phyloP scores from a whole-genome alignment of 768 basidiomycete species.

The Dioszegia crocea region DNA sequence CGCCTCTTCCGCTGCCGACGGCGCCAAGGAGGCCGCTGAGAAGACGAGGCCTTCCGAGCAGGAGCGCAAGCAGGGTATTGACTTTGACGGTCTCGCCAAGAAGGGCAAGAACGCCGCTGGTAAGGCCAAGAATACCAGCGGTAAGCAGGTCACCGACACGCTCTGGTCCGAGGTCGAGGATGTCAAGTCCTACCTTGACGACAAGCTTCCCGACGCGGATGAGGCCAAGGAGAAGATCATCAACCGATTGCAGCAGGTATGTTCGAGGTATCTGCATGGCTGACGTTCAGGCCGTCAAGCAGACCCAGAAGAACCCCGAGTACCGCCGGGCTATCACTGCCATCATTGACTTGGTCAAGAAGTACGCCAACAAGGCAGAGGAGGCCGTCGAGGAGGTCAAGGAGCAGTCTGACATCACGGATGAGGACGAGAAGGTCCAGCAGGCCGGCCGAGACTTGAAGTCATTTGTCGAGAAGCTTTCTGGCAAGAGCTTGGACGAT shows the following conservation, averaged over 20 bases:
- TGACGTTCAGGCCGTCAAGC: slow-evolving; percentile 34
- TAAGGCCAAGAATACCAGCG: slow-evolving; percentile 34
- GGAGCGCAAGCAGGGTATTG: slow-evolving; percentile 48
- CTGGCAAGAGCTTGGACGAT: slow-evolving; percentile 49
- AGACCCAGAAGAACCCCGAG: slow-evolving; percentile 48
- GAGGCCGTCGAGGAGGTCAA: slow-evolving; percentile 45
- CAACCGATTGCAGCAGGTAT: slow-evolving; percentile 46
- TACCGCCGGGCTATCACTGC: slow-evolving; percentile 50
- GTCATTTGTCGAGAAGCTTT: slow-evolving; percentile 49
- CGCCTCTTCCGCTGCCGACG: slow-evolving; percentile 47
- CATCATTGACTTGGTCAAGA: slow-evolving; percentile 49
- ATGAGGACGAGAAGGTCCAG: slow-evolving; percentile 49
- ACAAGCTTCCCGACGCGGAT: slow-evolving; percentile 49
- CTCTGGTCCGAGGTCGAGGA: slow-evolving; percentile 38
- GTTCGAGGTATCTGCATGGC: background rate
- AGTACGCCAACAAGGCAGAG: slow-evolving; percentile 50
- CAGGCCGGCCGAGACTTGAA: slow-evolving; percentile 50
- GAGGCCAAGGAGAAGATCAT: slow-evolving; percentile 51
- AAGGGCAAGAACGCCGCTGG: slow-evolving; percentile 48
- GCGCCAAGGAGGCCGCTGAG: slow-evolving; percentile 47
- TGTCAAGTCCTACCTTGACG: slow-evolving; percentile 48
- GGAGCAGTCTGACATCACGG: slow-evolving; percentile 41
- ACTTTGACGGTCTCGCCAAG: slow-evolving; percentile 40
- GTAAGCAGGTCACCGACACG: slow-evolving; percentile 44
- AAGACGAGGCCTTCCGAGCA: slow-evolving; percentile 36